Conservation (phyloP, 306 rosid species). For the Dicorynia guianensis region DNA sequence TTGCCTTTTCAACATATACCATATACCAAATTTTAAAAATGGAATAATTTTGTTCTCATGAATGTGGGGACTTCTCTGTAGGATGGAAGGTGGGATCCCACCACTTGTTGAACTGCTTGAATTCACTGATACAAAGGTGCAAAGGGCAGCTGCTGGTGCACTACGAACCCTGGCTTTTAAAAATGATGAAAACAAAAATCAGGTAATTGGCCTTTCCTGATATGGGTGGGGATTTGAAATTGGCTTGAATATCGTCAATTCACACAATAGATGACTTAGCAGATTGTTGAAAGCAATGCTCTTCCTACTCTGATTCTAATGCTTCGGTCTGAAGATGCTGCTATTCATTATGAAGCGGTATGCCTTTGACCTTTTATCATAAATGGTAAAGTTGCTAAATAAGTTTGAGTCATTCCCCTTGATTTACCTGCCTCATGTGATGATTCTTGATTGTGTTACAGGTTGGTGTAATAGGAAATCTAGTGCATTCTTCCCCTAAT, state of each 20-base stretch:
- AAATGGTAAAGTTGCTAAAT: conserved; percentile 28
- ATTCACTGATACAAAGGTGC: conserved; percentile 89
- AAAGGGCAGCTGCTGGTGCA: conserved; percentile 99
- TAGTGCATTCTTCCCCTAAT: conserved; percentile 96
- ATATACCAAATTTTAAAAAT: conserved; percentile 16
- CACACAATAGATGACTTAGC: conserved; percentile 46
- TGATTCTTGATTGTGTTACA: conserved; percentile 55
- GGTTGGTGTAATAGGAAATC: conserved; percentile 99
- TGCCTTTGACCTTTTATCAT: conserved; percentile 35
- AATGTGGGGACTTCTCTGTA: conserved; percentile 46
- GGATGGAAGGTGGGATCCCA: conserved; percentile 99
- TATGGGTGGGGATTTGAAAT: conserved; percentile 20
- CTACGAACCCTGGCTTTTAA: conserved; percentile 93
- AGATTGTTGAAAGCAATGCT: conserved; percentile 99
- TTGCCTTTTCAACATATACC: conserved; percentile 39
- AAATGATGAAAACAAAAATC: conserved; percentile 94
- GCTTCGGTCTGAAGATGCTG: conserved; percentile 96
- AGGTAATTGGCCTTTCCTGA: conserved; percentile 56
- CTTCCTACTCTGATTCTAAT: conserved; percentile 95
- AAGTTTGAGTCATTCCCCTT: conserved; percentile 27
- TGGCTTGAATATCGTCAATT: conserved; percentile 29
- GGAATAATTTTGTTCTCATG: conserved; percentile 22
- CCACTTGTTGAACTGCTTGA: conserved; percentile 94
- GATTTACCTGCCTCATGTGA: conserved; percentile 33
- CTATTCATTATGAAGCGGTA: conserved; percentile 98